These are phyloP conservation scores for Pseudogymnoascus sp. DNA, from an alignment of 2,329 filamentous ascomycete genomes.

Conservation along the genomic window DNA sequence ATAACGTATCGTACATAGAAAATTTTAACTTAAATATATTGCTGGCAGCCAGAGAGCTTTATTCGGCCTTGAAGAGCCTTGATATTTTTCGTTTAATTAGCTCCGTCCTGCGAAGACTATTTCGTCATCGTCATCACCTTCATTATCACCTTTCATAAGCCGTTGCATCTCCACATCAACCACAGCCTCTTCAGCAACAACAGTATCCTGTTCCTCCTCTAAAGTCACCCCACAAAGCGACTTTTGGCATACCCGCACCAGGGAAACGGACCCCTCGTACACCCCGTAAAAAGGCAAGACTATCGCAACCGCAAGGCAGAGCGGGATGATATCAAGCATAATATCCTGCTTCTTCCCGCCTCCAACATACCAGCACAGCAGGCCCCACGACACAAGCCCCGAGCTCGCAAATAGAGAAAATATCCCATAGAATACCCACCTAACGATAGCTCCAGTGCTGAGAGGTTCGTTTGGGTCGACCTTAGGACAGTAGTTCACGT, in stretches of 20 bases:
- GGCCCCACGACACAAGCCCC: background rate
- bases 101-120: background rate
- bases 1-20: background rate
- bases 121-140: background rate
- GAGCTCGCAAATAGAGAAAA: background rate
- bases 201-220: background rate
- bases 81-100: background rate
- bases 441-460: background rate
- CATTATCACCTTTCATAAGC: background rate
- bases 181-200: background rate
- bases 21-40: background rate
- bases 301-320: background rate
- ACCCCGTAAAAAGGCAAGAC: background rate
- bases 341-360: background rate
- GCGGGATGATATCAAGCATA: background rate
- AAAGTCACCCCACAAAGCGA: background rate
- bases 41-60: background rate
- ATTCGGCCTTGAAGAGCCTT: background rate
- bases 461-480: background rate
- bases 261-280: background rate
- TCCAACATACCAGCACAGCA: background rate
- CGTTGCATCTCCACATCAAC: constrained; percentile 1
- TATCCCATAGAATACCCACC: background rate
- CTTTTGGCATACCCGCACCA: background rate
- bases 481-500: background rate